Percentiles rank a stretch among this genome's conserved stretches.
Conservation (phyloP, 495 filamentous ascomycete species). For the Ramalina intermedia region DNA sequence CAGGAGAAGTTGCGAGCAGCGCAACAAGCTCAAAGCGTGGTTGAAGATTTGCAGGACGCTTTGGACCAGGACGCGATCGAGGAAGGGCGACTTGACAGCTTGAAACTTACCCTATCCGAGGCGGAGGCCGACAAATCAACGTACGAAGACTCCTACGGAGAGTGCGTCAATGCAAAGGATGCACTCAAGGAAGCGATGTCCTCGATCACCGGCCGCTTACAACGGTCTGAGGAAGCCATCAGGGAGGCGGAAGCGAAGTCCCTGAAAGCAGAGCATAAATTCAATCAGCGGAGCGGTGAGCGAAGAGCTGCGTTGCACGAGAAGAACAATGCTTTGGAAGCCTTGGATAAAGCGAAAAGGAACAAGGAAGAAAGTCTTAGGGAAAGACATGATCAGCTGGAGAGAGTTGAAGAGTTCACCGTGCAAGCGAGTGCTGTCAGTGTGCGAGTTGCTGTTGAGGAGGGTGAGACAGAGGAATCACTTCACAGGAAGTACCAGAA, state of each 20-base stretch:
- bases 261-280: conserved; percentile 44
- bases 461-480: conserved; percentile 47
- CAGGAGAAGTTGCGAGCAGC: conserved; percentile 36
- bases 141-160: conserved; percentile 34
- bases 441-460: conserved; percentile 47
- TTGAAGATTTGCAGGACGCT: conserved; percentile 43
- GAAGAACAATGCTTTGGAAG: conserved; percentile 50
- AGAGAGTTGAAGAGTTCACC: conserved; percentile 37
- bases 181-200: conserved; percentile 29
- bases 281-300: conserved; percentile 30
- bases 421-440: conserved; percentile 42
- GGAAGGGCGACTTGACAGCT: conserved; percentile 45
- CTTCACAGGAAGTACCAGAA: conserved; percentile 50
- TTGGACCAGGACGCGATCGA: conserved; percentile 44
- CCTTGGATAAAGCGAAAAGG: conserved; percentile 32
- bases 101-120: conserved; percentile 39
- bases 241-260: conserved; percentile 27
- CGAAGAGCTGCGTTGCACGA: conserved; percentile 41
- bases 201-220: conserved; percentile 26
- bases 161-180: conserved; percentile 37
- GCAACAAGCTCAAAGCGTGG: conserved; percentile 42
- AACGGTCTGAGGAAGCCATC: conserved; percentile 27
- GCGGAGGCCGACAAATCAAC: conserved; percentile 33
- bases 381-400: conserved; percentile 31
- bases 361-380: conserved; percentile 31